Base-by-base conservation (phyloP, 257 asterid genomes). In the Gentiana dahurica region DNA sequence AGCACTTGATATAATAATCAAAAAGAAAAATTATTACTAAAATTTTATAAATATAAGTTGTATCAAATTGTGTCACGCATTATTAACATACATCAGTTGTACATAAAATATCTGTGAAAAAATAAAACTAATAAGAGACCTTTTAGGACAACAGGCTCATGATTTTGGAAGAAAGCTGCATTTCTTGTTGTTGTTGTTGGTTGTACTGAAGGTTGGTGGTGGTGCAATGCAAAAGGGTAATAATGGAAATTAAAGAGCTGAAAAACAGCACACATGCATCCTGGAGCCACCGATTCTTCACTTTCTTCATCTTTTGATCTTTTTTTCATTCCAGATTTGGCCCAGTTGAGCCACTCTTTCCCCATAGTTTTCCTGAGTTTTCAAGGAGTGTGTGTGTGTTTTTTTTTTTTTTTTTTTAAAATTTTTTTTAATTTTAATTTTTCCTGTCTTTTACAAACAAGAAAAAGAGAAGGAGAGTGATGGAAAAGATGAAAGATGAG, bases 231-330 rank as follows among this genome's bases (percentile, higher is more conserved):
- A 4, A 80, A 36, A 46, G 76, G 85, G 33, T 77, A 72, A 12
- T 66, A 83, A 9, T 86, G 77, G 65, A 80, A 64, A 69, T 84
- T 91, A 57, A 90, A 84, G 70, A 87, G 75, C 44, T 90, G 94
- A 53, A 87, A 69, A 49, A 84, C 87, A 59, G 94, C 78, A 57
- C 83, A 79, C 89, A 84, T 84, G 84, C 98, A 87, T 1, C 96
- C 95, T 49, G 76, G 53, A 8, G 89, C 24, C 3, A 71, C 57
- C 35, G 58, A 45, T 15, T 50, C 58, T 61, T 59, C 64, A 66
- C 58, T 53, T 15, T 50, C 55, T 38, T 39, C 60, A 7, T 59
- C 65, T 64, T 54, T 57, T 13, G 61, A 34, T 39, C 64, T 71
- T 46, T 76, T 60, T 48, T 75, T 65, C 52, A 76, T 63, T 46